Percentiles rank a stretch among this genome's conserved stretches.
These are phyloP conservation scores for Albophoma yamanashiensis DNA, from an alignment of 2,329 filamentous ascomycete genomes.

Conservation along the genomic window DNA sequence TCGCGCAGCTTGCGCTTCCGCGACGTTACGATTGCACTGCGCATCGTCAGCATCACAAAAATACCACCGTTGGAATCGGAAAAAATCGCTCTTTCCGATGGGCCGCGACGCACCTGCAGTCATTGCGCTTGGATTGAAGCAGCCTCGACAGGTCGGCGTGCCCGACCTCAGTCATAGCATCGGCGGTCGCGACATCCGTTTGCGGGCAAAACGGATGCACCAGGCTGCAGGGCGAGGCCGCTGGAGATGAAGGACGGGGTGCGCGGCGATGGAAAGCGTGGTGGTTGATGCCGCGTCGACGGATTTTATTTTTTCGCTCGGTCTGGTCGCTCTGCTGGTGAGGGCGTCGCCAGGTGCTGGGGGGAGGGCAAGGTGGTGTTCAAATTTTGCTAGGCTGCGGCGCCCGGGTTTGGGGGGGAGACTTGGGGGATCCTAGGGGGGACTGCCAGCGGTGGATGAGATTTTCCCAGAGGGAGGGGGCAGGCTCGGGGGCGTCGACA, in stretches of 20 bases:
- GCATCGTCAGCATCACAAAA: constrained; percentile 32
- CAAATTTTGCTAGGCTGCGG: constrained; percentile 20
- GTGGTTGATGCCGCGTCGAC: constrained; percentile 18
- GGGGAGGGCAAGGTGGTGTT: constrained; percentile 14
- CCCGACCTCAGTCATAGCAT: constrained; percentile 64
- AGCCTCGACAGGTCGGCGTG: constrained; percentile 54
- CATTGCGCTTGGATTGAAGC: constrained; percentile 53
- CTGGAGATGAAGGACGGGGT: constrained; percentile 17
- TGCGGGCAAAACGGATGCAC: constrained; percentile 48
- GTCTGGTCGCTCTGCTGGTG: constrained; percentile 9
- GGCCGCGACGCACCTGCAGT: constrained; percentile 44
- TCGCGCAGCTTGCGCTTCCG: constrained; percentile 87
- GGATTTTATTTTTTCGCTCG: constrained; percentile 14
- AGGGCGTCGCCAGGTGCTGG: constrained; percentile 15
- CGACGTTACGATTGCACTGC: constrained; percentile 64
- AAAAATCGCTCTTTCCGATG: constrained; percentile 36
- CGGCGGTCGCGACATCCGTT: constrained; percentile 59
- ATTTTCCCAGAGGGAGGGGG: constrained; percentile 1
- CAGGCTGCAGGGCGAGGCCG: constrained; percentile 10
- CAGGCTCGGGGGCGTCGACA: background rate
- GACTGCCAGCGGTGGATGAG: constrained; percentile 3
- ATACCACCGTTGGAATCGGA: constrained; percentile 35
- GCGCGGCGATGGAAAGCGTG: constrained; percentile 19
- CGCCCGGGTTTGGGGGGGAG: constrained; percentile 4
- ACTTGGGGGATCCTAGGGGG: constrained; percentile 1